These are phyloP conservation scores for Fusarium floridanum DNA, from an alignment of 2,329 filamentous ascomycete species.

Conservation along the genomic window DNA sequence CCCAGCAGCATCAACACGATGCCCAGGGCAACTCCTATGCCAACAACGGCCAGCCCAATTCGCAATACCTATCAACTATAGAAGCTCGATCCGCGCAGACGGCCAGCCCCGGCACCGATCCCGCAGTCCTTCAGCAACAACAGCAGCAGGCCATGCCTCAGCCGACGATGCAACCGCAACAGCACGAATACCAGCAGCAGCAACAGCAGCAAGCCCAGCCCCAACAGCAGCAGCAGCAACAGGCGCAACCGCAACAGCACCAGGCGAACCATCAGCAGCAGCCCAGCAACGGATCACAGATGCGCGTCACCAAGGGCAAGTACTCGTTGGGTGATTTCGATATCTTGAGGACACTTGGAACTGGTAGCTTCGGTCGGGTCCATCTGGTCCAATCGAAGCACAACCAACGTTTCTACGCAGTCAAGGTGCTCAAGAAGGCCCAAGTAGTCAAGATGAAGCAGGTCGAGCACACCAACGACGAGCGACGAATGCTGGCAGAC, in stretches of 20 bases:
- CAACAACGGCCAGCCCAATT: slow-evolving; percentile 41
- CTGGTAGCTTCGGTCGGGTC: slow-evolving; percentile 95
- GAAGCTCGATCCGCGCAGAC: slow-evolving; percentile 47
- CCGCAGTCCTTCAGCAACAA: slow-evolving; percentile 53
- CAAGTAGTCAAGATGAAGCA: slow-evolving; percentile 99
- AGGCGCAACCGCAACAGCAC: slow-evolving; percentile 39
- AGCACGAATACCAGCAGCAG: slow-evolving; percentile 46
- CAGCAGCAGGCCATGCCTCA: slow-evolving; percentile 50
- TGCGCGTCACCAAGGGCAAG: slow-evolving; percentile 91
- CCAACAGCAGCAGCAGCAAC: slow-evolving; percentile 45
- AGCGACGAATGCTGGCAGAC: slow-evolving; percentile 93
- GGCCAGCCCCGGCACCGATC: slow-evolving; percentile 55
- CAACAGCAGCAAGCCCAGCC: slow-evolving; percentile 42
- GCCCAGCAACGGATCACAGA: slow-evolving; percentile 52
- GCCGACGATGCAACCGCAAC: slow-evolving; percentile 49
- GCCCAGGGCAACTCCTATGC: slow-evolving; percentile 52
- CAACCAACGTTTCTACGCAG: slow-evolving; percentile 97
- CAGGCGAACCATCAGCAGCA: slow-evolving; percentile 51
- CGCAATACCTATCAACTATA: slow-evolving; percentile 47
- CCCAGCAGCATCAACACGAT: slow-evolving; percentile 55
- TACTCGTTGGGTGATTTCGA: slow-evolving; percentile 93
- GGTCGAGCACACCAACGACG: slow-evolving; percentile 99
- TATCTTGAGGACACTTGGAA: slow-evolving; percentile 91
- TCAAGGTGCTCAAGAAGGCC: slow-evolving; percentile 98
- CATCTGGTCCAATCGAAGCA: slow-evolving; percentile 98